A percentile compares a stretch with the other conserved stretches of the same genome.
Evolutionary conservation across 2,329 filamentous ascomycete genomes (phyloP).

Genomic region (Cyanodermella asteris): DNA sequence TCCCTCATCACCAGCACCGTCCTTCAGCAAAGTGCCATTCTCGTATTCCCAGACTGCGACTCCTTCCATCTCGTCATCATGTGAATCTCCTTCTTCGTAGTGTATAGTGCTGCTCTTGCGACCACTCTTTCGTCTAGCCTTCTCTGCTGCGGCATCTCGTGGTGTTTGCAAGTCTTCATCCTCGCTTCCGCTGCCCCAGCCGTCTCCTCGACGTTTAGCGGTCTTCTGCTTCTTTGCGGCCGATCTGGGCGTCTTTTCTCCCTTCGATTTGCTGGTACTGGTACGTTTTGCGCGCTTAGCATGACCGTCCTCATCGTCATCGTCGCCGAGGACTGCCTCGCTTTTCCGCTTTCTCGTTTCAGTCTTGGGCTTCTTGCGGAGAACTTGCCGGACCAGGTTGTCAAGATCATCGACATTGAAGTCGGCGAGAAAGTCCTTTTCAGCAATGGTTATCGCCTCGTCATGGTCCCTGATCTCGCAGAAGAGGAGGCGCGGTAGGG

Average conservation of each 20-base stretch:
- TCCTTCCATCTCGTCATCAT: constrained; percentile 17
- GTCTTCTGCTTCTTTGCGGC: constrained; percentile 13
- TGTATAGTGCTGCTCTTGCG: constrained; percentile 15
- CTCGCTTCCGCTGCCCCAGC: constrained; percentile 19
- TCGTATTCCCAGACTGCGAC: constrained; percentile 14
- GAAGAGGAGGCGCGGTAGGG: constrained; percentile 62
- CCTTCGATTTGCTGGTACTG: constrained; percentile 11
- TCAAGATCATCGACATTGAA: constrained; percentile 58
- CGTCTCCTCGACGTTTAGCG: constrained; percentile 15
- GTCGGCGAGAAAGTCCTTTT: constrained; percentile 64
- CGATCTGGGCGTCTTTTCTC: constrained; percentile 8
- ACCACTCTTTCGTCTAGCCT: too few relatives aligned
- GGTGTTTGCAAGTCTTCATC: too few relatives aligned
- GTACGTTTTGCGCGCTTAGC: constrained; percentile 11
- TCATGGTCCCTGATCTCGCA: constrained; percentile 51
- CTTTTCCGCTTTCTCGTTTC: constrained; percentile 18
- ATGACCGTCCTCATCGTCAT: constrained; percentile 14
- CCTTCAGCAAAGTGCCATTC: constrained; percentile 17
- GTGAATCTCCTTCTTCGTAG: constrained; percentile 21
- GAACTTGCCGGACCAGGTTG: constrained; percentile 49
- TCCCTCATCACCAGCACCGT: constrained; percentile 18
- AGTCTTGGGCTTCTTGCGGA: constrained; percentile 12
- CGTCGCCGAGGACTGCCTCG: constrained; percentile 11
- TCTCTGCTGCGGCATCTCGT: constrained; percentile 8
- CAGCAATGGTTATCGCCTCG: constrained; percentile 62